phyloP scores from a whole-genome alignment of 371 early-diverging fungal genomes.

The Amoeboaphelidium protococcarum region DNA sequence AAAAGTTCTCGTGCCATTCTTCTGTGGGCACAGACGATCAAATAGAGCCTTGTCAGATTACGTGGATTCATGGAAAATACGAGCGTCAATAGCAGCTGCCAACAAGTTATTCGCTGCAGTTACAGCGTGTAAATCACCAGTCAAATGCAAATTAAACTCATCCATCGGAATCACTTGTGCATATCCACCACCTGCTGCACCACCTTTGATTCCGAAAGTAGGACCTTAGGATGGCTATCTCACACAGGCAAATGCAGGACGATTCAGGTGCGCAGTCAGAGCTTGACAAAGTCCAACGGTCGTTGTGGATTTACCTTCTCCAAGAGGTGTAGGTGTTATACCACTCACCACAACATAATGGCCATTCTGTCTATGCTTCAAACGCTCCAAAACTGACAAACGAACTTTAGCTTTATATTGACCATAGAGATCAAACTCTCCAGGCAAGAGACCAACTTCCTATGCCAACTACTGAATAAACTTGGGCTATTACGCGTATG shows the following conservation, averaged over 20 bases:
- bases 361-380: slow-evolving; percentile 43
- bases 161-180: slow-evolving; percentile 97
- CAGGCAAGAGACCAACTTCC: slow-evolving; percentile 44
- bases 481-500: slow-evolving; percentile 58
- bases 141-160: slow-evolving; percentile 88
- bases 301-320: slow-evolving; percentile 92
- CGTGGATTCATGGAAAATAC: slow-evolving; percentile 85
- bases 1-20: slow-evolving; percentile 52
- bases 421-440: slow-evolving; percentile 65
- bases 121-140: slow-evolving; percentile 91
- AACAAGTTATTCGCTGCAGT: slow-evolving; percentile 81
- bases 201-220: slow-evolving; percentile 93
- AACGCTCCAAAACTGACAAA: slow-evolving; percentile 46
- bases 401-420: slow-evolving; percentile 65
- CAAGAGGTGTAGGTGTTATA: slow-evolving; percentile 88
- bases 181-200: slow-evolving; percentile 92
- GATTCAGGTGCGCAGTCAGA: slow-evolving; percentile 64
- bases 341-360: slow-evolving; percentile 88
- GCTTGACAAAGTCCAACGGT: slow-evolving; percentile 82
- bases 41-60: slow-evolving; percentile 59
- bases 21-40: slow-evolving; percentile 57
- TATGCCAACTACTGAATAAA: slow-evolving; percentile 40
- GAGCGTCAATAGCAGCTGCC: slow-evolving; percentile 90
- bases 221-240: slow-evolving; percentile 93
- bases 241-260: slow-evolving; percentile 73